Evolutionary conservation across 2,329 filamentous ascomycete species (phyloP).

Genomic region (Penicillium sumatraense): DNA sequence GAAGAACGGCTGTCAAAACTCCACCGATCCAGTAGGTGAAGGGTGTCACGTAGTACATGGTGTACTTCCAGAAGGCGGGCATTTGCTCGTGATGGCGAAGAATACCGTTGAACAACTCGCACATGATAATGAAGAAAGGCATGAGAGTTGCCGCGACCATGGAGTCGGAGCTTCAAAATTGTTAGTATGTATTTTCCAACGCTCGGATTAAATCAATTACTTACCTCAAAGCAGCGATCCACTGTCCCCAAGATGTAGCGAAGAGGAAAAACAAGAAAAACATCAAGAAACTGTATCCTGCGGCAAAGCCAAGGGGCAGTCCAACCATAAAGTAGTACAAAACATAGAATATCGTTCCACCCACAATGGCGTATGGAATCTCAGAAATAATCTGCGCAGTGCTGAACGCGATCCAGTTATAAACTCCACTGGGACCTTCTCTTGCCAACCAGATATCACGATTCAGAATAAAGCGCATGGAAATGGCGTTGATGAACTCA

Average conservation of each 20-base stretch:
- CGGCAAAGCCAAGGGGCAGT: constrained; percentile 64
- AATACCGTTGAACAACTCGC: constrained; percentile 85
- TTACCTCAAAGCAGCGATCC: constrained; percentile 74
- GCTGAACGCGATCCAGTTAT: constrained; percentile 72
- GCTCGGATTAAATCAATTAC: constrained; percentile 24
- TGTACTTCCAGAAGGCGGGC: constrained; percentile 75
- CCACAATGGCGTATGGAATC: constrained; percentile 67
- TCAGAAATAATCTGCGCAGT: constrained; percentile 71
- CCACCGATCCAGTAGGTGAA: constrained; percentile 82
- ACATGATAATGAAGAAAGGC: constrained; percentile 81
- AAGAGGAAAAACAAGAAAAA: constrained; percentile 74
- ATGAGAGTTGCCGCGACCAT: constrained; percentile 80
- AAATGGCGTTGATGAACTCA: constrained; percentile 70
- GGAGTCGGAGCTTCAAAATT: constrained; percentile 46
- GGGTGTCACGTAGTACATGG: constrained; percentile 82
- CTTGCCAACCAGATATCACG: constrained; percentile 70
- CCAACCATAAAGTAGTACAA: constrained; percentile 76
- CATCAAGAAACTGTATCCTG: constrained; percentile 76
- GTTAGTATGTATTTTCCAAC: neutral
- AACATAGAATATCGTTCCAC: constrained; percentile 66
- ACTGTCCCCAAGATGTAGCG: constrained; percentile 73
- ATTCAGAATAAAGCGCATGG: constrained; percentile 73
- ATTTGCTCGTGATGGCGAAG: constrained; percentile 78
- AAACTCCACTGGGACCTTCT: constrained; percentile 71
- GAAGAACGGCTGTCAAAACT: constrained; percentile 76